Base-by-base conservation (phyloP, 2,329 filamentous ascomycete genomes). In the Ilyonectria sp. region DNA sequence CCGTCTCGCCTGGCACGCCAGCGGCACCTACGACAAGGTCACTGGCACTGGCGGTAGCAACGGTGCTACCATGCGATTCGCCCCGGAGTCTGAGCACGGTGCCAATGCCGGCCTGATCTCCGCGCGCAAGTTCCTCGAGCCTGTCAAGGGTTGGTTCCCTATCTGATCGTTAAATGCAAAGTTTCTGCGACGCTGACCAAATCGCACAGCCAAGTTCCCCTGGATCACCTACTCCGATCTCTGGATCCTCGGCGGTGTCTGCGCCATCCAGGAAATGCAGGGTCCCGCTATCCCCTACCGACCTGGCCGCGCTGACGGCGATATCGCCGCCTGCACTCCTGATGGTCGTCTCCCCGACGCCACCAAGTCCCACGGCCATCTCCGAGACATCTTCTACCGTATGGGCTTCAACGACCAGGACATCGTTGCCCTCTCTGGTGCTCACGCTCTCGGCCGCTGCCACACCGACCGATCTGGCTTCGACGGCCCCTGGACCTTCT, bases 341-440 rank as follows among this genome's bases (percentile, higher is more conserved):
- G 95, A 98, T 78, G 96, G 96, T 73, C 94, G 95, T 82, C 87
- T 90, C 33, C 88, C 95, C 71, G 94, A 99, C 80, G 95, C 88
- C 58, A 82, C 90, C 75, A 90, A 98, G 87, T 92, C 89, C 68
- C 86, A 91, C 69, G 89, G 91, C 79, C 95, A 98, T 84, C 89
- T 98, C 76, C 92, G 96, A 77, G 89, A 90, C 84, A 95, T 98
- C 86, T 99, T 98, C 84, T 90, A 91, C 82, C 94, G 95, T 80
- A 98, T 98, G 95, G 95, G 95, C 74, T 98, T 98, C 88, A 92
- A 96, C 82, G 95, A 99, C 84, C 93, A 93, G 78, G 95, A 98
- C 84, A 98, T 98, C 79, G 95, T 98, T 52, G 96, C 95, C 33
- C 89, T 98, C 60, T 87, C 88, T 26, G 94, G 94, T 74, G 94